A percentile compares a stretch with the other conserved stretches of the same genome.
Evolutionary conservation across 2,329 filamentous ascomycete genomes (phyloP).

Genomic region (Chaetomium olivaceum): DNA sequence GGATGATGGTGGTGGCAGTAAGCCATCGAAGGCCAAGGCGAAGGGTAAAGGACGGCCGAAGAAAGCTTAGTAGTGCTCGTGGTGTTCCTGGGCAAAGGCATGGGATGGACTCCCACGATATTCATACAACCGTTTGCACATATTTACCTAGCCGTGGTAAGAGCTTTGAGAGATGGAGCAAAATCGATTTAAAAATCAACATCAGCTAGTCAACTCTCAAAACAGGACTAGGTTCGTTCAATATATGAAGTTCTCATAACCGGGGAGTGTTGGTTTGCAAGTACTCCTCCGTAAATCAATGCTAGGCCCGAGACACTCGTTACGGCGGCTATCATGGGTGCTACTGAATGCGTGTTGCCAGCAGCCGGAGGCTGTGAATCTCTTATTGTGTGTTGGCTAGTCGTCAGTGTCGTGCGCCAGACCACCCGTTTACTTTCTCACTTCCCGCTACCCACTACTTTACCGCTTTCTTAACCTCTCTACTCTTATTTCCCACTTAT

Average conservation of each 20-base stretch:
- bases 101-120: not conserved
- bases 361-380: no score
- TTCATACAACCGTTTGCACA: not conserved
- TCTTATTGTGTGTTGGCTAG: no score
- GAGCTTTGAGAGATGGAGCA: not conserved
- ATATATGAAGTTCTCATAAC: not conserved
- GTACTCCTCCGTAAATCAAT: no score
- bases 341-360: no score
- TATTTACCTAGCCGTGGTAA: not conserved
- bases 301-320: no score
- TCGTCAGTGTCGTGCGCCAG: no score
- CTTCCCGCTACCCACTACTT: no score
- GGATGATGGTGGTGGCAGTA: constrained; percentile 48
- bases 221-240: not conserved
- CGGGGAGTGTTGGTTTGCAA: no score
- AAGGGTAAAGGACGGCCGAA: constrained; percentile 48
- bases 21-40: constrained; percentile 41
- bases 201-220: not conserved
- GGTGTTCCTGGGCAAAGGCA: not conserved
- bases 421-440: no score
- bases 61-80: constrained; percentile 39
- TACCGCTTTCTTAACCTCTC: no score
- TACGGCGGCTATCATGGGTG: no score
- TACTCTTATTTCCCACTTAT: no score
- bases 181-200: not conserved